phyloP scores from a whole-genome alignment of 495 filamentous ascomycete genomes.

The Aspergillus olivimuriae region DNA sequence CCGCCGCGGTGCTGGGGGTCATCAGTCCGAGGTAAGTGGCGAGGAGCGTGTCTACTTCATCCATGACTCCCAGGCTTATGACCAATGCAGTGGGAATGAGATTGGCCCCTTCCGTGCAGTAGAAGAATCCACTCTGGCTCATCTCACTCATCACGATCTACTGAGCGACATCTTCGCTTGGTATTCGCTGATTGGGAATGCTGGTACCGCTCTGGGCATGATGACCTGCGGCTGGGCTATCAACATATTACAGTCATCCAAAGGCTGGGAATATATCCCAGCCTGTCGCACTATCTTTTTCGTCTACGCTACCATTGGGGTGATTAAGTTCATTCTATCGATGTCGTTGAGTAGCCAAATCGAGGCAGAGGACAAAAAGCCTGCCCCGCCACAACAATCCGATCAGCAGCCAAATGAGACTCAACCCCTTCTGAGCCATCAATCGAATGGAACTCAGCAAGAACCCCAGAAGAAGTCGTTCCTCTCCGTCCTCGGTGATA shows the following conservation, averaged over 20 bases:
- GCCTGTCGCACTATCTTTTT: conserved; percentile 68
- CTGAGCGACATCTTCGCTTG: conserved; percentile 76
- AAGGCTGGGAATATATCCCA: conserved; percentile 48
- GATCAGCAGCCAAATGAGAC: conserved; percentile 26
- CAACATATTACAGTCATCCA: conserved; percentile 38
- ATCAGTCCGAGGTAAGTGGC: conserved; percentile 60
- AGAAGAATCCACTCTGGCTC: conserved; percentile 77
- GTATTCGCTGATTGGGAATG: conserved; percentile 65
- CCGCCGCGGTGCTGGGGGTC: conserved; percentile 72
- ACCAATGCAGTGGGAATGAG: conserved; percentile 64
- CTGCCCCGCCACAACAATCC: conserved; percentile 7
- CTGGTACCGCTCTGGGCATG: conserved; percentile 59
- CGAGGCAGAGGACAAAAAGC: conserved; percentile 40
- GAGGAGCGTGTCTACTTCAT: not conserved
- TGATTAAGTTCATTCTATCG: conserved; percentile 58
- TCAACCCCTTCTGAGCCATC: conserved; percentile 41
- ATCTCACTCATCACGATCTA: conserved; percentile 54
- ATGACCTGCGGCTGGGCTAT: conserved; percentile 61
- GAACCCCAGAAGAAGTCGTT: conserved; percentile 17
- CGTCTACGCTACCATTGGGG: conserved; percentile 59
- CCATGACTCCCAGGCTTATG: too few species aligned
- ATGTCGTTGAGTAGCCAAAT: conserved; percentile 52
- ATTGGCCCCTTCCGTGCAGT: conserved; percentile 78
- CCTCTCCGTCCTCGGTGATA: conserved; percentile 47
- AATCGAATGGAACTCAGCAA: conserved; percentile 1